Base-by-base conservation (phyloP, 1,139 yeast genomes). In the Suhomyces choctaworum region DNA sequence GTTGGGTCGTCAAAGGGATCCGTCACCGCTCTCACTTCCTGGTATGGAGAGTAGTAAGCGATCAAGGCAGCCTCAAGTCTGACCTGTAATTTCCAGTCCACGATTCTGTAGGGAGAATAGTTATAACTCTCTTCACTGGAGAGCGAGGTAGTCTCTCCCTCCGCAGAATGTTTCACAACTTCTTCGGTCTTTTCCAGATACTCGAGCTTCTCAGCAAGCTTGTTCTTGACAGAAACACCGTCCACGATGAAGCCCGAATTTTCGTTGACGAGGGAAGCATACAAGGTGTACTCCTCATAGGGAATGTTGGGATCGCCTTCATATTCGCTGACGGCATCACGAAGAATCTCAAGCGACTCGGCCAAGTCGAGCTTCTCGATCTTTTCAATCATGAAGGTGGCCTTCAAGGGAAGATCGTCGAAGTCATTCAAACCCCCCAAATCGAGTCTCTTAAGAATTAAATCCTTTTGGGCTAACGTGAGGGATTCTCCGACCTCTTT, bases 1-100 rank as follows among this genome's bases (percentile, higher is more conserved):
- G 46, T 50, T 2, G 72, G 70, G 45, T 78, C 80, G 49, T 78
- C 83, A 28, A 55, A 57, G 12, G 80, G 76, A 31, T 70, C 72
- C 19, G 79, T 64, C 21, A 78, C 73, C 5, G 85, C 67, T 42
- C 87, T 65, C 5, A 80, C 83, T 53, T 80, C 85, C 3, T 82
- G 76, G 52, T 80, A 80, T 1, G 84, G 82, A 1, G 83, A 78
- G 52, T 71, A 73, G 51, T 63, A 79, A 29, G 72, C 64, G 35
- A 74, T 58, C 32, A 79, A 36, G 3, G 48, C 47, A 9, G 55
- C 56, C 28, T 52, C 55, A 15, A 44, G 26, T 20, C 45, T 42
- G 2, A 40, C 46, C 33, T 48, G 52, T 9, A 51, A 39, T n/a
- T 27, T 27, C 55, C 54, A 50, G 29, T 50, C 52, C 9, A 33